These are phyloP conservation scores for Cladosporium cucumerinum DNA, from an alignment of 2,329 filamentous ascomycete genomes.

Conservation along the genomic window DNA sequence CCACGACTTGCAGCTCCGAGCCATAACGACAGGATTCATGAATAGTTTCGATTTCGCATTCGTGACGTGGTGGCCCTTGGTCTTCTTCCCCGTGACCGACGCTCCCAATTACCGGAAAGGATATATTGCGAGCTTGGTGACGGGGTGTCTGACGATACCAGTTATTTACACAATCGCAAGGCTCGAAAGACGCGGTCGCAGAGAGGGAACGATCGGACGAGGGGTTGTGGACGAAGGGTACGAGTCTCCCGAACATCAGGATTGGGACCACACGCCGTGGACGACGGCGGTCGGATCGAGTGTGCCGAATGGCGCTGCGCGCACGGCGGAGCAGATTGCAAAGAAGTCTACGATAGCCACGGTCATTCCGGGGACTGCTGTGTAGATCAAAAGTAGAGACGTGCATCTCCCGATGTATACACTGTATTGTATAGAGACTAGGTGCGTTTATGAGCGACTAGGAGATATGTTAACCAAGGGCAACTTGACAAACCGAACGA, in stretches of 20 bases:
- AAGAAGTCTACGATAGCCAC: not conserved
- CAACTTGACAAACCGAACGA: too few species aligned
- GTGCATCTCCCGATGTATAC: not conserved
- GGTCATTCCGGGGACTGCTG: not conserved
- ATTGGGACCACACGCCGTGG: not conserved
- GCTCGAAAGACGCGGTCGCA: not conserved
- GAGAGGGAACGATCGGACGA: not conserved
- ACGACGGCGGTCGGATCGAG: not conserved
- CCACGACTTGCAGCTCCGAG: slow-evolving; percentile 41
- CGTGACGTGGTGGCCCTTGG: not conserved
- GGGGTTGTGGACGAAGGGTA: not conserved
- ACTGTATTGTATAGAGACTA: not conserved
- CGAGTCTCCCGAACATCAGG: not conserved
- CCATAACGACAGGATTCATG: slow-evolving; percentile 39
- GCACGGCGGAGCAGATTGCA: not conserved
- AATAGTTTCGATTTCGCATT: not conserved
- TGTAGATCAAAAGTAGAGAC: not conserved
- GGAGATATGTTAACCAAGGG: too few species aligned
- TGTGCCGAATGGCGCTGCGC: not conserved
- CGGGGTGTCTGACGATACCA: not conserved
- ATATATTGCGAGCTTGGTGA: not conserved
- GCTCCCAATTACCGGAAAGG: not conserved
- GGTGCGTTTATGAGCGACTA: too few species aligned
- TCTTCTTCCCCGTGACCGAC: not conserved
- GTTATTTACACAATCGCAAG: not conserved